Base-by-base conservation (phyloP, 805 yeast species). In the Candida hungchunana region DNA sequence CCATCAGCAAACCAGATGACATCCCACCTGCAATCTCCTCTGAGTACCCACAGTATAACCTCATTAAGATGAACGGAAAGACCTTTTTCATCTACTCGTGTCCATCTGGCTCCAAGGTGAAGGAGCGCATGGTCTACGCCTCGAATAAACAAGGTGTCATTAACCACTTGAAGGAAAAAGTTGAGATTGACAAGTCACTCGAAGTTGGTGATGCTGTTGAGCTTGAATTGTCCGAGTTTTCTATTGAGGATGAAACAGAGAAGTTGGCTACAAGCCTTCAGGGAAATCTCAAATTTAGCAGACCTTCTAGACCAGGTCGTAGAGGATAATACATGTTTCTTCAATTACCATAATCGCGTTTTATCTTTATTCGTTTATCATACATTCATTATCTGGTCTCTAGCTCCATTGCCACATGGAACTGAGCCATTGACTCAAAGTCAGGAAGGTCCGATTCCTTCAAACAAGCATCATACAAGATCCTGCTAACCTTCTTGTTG, bases 111-210 rank as follows among this genome's bases (percentile, higher is more conserved):
- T 81, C 96, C 28, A 80, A 79, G 60, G 93, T 93, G 26, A 83
- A 81, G 58, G 93, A 88, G 34, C 73, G 97, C 50, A 90, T 90
- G 97, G 58, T 88, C 33, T 87, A 88, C 53, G 97, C 98, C 1
- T 75, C 95, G 3, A 82, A 81, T 43, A 82, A 79, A 53, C 69
- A 67, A 34, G 82, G 81, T 7, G 69, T 82, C 36, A 59, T 78
- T 22, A 67, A 65, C 30, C 67, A 71, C 39, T 62, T 83, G 53
- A 66, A 69, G 41, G 43, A 53, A 14, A 39, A 53, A 7, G 5
- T 30, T n/a, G 37, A 25, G 6, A 47, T 69, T 23, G 53, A 56
- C 8, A 66, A 66, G 23, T 73, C 73, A 33, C 54, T 82, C 16
- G 93, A 83, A 56, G 77, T 79, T 36, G 93, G 93, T 9, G 90